A percentile compares a stretch with the other conserved stretches of the same genome.
These are phyloP conservation scores for Lecanicillium sp. DNA, from an alignment of 2,329 filamentous ascomycete genomes.

Conservation along the genomic window DNA sequence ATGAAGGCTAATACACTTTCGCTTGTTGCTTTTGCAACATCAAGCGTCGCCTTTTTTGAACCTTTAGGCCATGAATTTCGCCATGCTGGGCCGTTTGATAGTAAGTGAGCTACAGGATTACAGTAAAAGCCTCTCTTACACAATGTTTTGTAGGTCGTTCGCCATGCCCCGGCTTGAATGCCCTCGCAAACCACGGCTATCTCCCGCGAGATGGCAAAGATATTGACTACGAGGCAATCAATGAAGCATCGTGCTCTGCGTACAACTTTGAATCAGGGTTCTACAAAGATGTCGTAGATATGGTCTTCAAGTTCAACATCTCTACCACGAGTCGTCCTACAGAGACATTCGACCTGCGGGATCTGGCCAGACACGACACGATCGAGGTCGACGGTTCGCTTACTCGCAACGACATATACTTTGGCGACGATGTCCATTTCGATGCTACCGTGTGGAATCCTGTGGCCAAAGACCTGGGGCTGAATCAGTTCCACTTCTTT, in stretches of 20 bases:
- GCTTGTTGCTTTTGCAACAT: no score
- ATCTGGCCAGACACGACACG: slow-evolving; percentile 9
- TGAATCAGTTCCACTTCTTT: slow-evolving; percentile 11
- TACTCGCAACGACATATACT: slow-evolving; percentile 19
- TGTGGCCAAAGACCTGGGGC: slow-evolving; percentile 9
- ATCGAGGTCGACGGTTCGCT: slow-evolving; percentile 27
- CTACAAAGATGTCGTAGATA: slow-evolving; percentile 8
- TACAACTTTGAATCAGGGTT: slow-evolving; percentile 12
- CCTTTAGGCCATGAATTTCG: no score
- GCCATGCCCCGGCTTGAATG: no score
- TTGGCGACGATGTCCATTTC: slow-evolving; percentile 23
- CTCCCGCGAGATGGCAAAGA: no score
- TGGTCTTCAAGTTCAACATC: slow-evolving; percentile 9
- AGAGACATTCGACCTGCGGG: slow-evolving; percentile 12
- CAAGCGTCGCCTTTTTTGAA: no score
- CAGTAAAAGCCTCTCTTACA: no score
- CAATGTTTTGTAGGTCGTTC: no score
- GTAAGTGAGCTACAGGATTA: no score
- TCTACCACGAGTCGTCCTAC: slow-evolving; percentile 11
- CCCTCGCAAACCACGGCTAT: slow-evolving; percentile 20
- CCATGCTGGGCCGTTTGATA: no score
- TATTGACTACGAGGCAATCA: slow-evolving; percentile 10
- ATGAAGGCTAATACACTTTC: no score
- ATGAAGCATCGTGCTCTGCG: slow-evolving; percentile 11
- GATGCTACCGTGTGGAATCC: slow-evolving; percentile 17